Base-by-base conservation (phyloP, 805 yeast genomes). In the Torulaspora quercuum region DNA sequence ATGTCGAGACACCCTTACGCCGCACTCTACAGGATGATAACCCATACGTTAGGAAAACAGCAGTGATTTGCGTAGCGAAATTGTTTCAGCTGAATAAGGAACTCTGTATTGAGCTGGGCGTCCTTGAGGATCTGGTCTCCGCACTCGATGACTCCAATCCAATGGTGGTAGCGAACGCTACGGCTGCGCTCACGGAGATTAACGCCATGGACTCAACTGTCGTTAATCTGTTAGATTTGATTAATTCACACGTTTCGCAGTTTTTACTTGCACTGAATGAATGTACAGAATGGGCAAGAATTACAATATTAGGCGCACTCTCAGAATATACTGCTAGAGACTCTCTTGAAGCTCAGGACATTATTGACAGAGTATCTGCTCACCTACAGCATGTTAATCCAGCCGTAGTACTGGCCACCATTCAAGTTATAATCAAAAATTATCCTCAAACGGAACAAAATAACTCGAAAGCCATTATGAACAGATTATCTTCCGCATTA, bases 231-330 rank as follows among this genome's bases (percentile, higher is more conserved):
- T 59, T 59, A 12, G 39, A 46, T 15, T 44, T 59, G 33, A 52
- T 59, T 56, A 28, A 69, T 55, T 35, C 66, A 59, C 53, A 68
- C 35, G 57, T 79, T 34, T 69, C 73, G 39, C 83, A 80, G 58
- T 72, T 92, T 43, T 68, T 92, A 43, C 69, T 79, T 49, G 95
- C 96, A 9, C 69, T 92, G 47, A 90, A 90, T 61, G 99, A 92
- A 65, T 90, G 97, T 65, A 89, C 97, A 0, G 99, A 92, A 65
- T 92, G 99, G 99, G 98, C 98, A 7, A 75, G 98, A 54, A 83
- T 92, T 47, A 77, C 97, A 1, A 84, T 92, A 28, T 69, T 92
- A 41, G 76, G 84, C 1, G 88, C 95, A 1, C 65, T 92, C 46
- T 72, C 87, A 5, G 89, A 82, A 29, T 90, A 81, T 58, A 56